These are phyloP conservation scores for Fraxinus excelsior DNA, from an alignment of 257 asterid genomes.

Conservation along the genomic window DNA sequence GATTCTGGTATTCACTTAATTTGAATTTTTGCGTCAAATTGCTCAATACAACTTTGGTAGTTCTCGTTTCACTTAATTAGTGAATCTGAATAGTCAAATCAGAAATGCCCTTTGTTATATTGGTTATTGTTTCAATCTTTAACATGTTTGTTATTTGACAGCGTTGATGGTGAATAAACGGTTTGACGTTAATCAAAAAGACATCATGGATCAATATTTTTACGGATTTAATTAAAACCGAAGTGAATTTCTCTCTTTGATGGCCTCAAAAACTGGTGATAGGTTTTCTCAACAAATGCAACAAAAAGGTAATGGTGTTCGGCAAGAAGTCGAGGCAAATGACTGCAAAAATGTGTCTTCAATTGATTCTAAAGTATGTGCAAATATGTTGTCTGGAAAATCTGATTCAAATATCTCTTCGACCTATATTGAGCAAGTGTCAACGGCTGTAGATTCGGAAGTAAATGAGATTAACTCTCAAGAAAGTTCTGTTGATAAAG, in stretches of 20 bases:
- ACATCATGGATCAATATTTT: not conserved
- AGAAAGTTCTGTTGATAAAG: slow-evolving; percentile 26
- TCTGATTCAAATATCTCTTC: slow-evolving; percentile 25
- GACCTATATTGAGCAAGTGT: slow-evolving; percentile 24
- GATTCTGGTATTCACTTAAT: not conserved
- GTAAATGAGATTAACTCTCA: slow-evolving; percentile 23
- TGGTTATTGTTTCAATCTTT: not conserved
- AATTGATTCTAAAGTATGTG: slow-evolving; percentile 13
- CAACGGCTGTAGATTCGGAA: slow-evolving; percentile 19
- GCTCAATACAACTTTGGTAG: not conserved
- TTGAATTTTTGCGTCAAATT: not conserved
- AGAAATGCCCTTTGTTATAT: not conserved
- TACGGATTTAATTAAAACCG: slow-evolving; percentile 10
- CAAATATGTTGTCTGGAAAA: slow-evolving; percentile 24
- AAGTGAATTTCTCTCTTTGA: slow-evolving; percentile 11
- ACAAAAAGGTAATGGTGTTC: slow-evolving; percentile 21
- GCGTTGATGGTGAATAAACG: not conserved
- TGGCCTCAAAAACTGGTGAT: slow-evolving; percentile 33
- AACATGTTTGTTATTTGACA: not conserved
- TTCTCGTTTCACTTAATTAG: not conserved
- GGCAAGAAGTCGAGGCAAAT: slow-evolving; percentile 17
- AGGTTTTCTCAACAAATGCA: slow-evolving; percentile 16
- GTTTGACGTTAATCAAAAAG: not conserved
- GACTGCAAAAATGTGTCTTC: not conserved
- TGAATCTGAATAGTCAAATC: not conserved